Evolutionary conservation across 208 protist species (phyloP).

Genomic region (Trypanosoma rangeli): DNA sequence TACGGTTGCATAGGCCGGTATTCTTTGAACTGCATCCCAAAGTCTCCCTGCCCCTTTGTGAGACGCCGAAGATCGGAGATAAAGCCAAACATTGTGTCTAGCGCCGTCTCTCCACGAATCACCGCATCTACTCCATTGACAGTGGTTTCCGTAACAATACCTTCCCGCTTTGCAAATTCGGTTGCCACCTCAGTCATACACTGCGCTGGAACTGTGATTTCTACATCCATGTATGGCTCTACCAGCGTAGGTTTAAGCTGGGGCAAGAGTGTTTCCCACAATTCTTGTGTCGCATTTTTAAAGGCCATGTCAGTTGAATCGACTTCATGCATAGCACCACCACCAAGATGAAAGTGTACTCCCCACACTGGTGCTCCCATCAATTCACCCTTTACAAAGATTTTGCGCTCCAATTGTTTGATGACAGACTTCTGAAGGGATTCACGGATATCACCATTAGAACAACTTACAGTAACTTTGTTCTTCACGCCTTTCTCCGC

Average conservation of each 20-base stretch:
- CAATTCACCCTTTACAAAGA: slow-evolving; percentile 93
- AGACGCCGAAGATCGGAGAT: slow-evolving; percentile 91
- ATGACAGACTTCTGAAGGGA: slow-evolving; percentile 91
- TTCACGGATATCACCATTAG: slow-evolving; percentile 96
- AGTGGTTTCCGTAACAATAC: slow-evolving; percentile 84
- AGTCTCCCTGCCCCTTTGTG: slow-evolving; percentile 92
- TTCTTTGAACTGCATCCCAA: slow-evolving; percentile 93
- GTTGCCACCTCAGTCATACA: slow-evolving; percentile 88
- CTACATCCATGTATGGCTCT: slow-evolving; percentile 98
- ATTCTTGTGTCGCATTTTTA: slow-evolving; percentile 92
- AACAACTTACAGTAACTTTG: slow-evolving; percentile 82
- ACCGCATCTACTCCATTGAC: slow-evolving; percentile 81
- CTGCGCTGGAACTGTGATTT: slow-evolving; percentile 85
- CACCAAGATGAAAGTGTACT: slow-evolving; percentile 95
- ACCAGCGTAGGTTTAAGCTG: slow-evolving; percentile 93
- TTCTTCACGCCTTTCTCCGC: slow-evolving; percentile 89
- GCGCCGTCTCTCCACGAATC: slow-evolving; percentile 87
- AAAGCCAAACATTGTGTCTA: slow-evolving; percentile 94
- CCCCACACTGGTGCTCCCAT: slow-evolving; percentile 96
- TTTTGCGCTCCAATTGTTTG: slow-evolving; percentile 90
- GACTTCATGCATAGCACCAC: slow-evolving; percentile 97
- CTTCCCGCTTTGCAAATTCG: slow-evolving; percentile 88
- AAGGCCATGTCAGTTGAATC: slow-evolving; percentile 99
- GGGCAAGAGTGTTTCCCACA: slow-evolving; percentile 93
- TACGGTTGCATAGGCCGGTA: slow-evolving; percentile 89